A percentile compares a stretch with the other conserved stretches of the same genome.
Evolutionary conservation across 305 asterid genomes (phyloP).

Genomic region (Nicotiana rustica): DNA sequence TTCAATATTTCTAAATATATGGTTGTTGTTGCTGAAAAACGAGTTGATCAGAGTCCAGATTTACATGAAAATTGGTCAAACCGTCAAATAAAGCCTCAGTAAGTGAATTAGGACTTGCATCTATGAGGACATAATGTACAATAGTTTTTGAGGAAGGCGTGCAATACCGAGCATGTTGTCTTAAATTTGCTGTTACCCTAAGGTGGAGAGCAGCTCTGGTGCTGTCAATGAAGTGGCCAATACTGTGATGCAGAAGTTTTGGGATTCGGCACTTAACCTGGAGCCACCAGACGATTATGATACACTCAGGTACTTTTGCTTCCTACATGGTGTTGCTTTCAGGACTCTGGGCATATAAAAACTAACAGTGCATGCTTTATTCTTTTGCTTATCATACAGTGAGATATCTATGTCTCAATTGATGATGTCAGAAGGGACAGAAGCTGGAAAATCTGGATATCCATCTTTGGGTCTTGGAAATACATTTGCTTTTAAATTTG

Average conservation of each 20-base stretch:
- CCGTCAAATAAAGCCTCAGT: not conserved
- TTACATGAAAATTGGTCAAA: not conserved
- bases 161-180: not conserved
- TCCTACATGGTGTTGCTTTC: constrained; percentile 32
- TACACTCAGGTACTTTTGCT: constrained; percentile 63
- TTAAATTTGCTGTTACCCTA: constrained; percentile 39
- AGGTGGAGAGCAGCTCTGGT: constrained; percentile 88
- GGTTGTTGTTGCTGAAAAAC: not conserved
- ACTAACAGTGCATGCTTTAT: constrained; percentile 33
- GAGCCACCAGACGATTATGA: constrained; percentile 92
- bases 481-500: constrained; percentile 81
- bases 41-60: not conserved
- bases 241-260: constrained; percentile 93
- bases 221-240: constrained; percentile 77
- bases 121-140: not conserved
- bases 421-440: constrained; percentile 66
- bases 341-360: not conserved
- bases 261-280: constrained; percentile 94
- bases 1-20: constrained; percentile 23
- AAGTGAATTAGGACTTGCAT: not conserved
- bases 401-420: constrained; percentile 81
- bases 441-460: constrained; percentile 66
- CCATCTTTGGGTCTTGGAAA: constrained; percentile 85
- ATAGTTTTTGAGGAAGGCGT: constrained; percentile 27
- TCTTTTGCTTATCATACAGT: constrained; percentile 53